Percentiles rank a stretch among this genome's conserved stretches.
phyloP scores from a whole-genome alignment of 2,329 filamentous ascomycete genomes.

The Magnaporthiopsis rhizophila region DNA sequence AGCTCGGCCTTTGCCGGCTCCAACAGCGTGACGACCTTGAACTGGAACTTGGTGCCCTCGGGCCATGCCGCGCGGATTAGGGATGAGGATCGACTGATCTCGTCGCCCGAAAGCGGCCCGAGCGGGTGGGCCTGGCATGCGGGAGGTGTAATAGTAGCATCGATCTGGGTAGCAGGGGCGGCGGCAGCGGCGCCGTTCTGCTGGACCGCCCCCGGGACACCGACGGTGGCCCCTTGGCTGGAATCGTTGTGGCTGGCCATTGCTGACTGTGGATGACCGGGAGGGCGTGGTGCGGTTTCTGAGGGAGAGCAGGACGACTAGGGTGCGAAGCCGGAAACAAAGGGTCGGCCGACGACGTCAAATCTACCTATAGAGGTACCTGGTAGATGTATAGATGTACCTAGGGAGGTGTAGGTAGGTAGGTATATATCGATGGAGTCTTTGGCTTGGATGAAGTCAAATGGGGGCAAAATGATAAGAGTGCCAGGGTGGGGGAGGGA shows the following conservation, averaged over 20 bases:
- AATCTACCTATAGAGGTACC: too few relatives aligned
- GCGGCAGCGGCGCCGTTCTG: neutral
- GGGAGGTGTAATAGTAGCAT: neutral
- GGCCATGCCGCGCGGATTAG: conserved; percentile 49
- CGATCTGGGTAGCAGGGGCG: neutral
- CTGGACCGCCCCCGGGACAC: too few relatives aligned
- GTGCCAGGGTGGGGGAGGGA: too few relatives aligned
- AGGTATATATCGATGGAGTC: neutral
- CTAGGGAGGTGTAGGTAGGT: too few relatives aligned
- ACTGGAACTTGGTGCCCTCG: conserved; percentile 45
- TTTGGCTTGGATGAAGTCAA: neutral
- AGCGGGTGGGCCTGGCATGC: conserved; percentile 39
- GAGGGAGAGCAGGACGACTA: neutral
- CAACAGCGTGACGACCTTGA: conserved; percentile 54
- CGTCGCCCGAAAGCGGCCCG: conserved; percentile 47
- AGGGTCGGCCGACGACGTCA: too few relatives aligned
- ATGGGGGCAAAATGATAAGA: too few relatives aligned
- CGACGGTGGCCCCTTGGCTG: neutral
- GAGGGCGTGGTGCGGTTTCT: neutral
- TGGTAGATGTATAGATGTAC: too few relatives aligned
- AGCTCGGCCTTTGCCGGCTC: conserved; percentile 48
- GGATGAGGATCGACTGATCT: conserved; percentile 43
- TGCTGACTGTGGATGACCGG: neutral
- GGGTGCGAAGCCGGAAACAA: neutral
- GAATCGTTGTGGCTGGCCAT: neutral